A percentile compares a stretch with the other conserved stretches of the same genome.
Evolutionary conservation across 2,329 filamentous ascomycete genomes (phyloP).

Genomic region (Lachnellula subtilissima): DNA sequence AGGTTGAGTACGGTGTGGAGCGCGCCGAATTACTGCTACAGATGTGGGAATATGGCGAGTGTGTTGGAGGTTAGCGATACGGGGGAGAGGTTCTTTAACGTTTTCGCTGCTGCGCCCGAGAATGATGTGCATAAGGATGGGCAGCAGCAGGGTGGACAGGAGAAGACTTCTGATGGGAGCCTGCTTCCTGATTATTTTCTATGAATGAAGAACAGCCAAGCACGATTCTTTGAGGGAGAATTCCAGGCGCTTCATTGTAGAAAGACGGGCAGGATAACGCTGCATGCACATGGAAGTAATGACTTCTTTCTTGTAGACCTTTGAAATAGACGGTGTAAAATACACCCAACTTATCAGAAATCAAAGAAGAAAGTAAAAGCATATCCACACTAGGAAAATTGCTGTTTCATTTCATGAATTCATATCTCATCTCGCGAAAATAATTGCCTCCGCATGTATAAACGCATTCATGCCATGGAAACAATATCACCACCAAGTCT

Average conservation of each 20-base stretch:
- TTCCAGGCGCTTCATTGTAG: too few relatives aligned
- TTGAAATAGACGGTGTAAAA: background rate
- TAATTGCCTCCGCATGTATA: background rate
- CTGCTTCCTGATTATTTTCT: conserved; percentile 69
- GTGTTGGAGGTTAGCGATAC: conserved; percentile 93
- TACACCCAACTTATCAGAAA: background rate
- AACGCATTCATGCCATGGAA: background rate
- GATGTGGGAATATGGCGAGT: conserved; percentile 95
- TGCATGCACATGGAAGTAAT: background rate
- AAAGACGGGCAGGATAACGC: background rate
- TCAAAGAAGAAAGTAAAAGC: background rate
- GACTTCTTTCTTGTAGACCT: conserved; percentile 1
- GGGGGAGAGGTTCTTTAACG: conserved; percentile 93
- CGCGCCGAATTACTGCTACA: conserved; percentile 77
- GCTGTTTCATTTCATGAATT: background rate
- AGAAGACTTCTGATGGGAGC: conserved; percentile 62
- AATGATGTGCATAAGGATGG: conserved; percentile 88
- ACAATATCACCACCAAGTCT: background rate
- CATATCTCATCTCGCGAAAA: background rate
- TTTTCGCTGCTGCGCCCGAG: conserved; percentile 94
- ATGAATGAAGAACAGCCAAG: conserved; percentile 33
- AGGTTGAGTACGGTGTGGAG: conserved; percentile 95
- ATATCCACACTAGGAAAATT: background rate
- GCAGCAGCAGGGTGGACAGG: conserved; percentile 71
- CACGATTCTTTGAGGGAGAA: too few relatives aligned